Evolutionary conservation across 345 rosid genomes (phyloP), one percentile per base, ranked within the genome.

Genomic region (Lagerstroemia speciosa): DNA sequence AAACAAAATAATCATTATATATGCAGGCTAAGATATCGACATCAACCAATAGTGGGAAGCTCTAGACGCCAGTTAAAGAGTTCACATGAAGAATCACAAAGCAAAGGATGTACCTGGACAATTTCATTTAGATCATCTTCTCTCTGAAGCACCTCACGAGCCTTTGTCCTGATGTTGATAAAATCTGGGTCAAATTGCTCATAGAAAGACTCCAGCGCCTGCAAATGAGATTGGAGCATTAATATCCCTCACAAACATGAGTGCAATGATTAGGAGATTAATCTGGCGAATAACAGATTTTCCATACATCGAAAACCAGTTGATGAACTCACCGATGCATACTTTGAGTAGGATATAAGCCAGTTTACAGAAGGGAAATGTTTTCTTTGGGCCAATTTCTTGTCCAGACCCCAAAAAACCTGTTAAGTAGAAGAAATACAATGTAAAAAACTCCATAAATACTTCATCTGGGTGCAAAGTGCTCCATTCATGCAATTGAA

Each of bases 321-420:
- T 32, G 62, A 58, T 60, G 50, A 75, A 73, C 88, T 72, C 84
- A 95, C 99, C 76, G 89, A 64, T 22, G 99, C 85, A 69, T 95
- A 95, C 82, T 95, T 95, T 24, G 99, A 95, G 86, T 95, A 95
- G 62, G 99, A 95, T 76, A 95, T 95, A 68, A 95, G 86, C 99
- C 99, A 95, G 75, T 94, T 94, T 26, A 94, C 99, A 71, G 99
- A 94, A 64, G 99, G 99, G 67, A 95, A 95, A 87, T 95, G 99
- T 74, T 95, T 95, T 79, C 99, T 87, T 83, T 92, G 99, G n/a
- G 99, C 98, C 80, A 95, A 96, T 82, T 95, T 95, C 89, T 95
- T 95, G 82, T 95, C 99, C 78, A 95, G 84, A 79, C 99, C 99
- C 99, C 99, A 95, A 84, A 95, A 95, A 73, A 95, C 99, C 99